Evolutionary conservation across 2,329 filamentous ascomycete species (phyloP), one percentile per base, ranked within the genome.

Genomic region (Sarocladium brachiariae): DNA sequence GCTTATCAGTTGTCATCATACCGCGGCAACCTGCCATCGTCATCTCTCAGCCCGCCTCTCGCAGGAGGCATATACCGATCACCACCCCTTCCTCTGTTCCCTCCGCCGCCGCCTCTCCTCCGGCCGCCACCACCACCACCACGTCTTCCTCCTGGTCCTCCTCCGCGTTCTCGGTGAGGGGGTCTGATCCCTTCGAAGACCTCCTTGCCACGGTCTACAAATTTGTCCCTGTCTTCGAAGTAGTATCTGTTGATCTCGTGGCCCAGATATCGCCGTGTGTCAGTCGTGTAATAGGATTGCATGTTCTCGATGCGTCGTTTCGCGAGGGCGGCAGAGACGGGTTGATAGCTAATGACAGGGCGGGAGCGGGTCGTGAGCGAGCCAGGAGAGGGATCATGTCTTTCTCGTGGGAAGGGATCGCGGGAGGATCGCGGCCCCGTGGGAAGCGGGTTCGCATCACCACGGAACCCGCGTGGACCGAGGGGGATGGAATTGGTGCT

Each of bases 151-250:
- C 46, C 27, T 30, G 21, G 18, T 66, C 70, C 47, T 10, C 59
- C 52, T 14, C 54, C 60, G 10, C 64, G 59, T 58, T 80, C 75
- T 9, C 77, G 69, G 53, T 78, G 74, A 1, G 81, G 80, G 21
- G 79, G 80, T 21, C 81, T 71, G 53, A 85, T 82, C 14, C 80
- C 81, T 45, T 80, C 69, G 60, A 84, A 84, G 33, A 84, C 81
- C 63, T 90, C 87, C 14, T 80, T 80, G 13, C 86, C 87, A 50
- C 83, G 76, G 63, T 90, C 86, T 39, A 90, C 84, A 50, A 90
- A 81, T 5, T 67, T 61, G 53, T 83, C 80, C 1, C 73, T 75
- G 51, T 83, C 71, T 63, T 89, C 85, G 58, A 90, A 90, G 0
- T 83, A 85, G 63, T 88, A 89, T 27, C 86, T 75, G 61, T 87